A percentile compares a stretch with the other conserved stretches of the same genome.
Conservation (phyloP, 139 green algal species). For the Chlorella ohadii region DNA sequence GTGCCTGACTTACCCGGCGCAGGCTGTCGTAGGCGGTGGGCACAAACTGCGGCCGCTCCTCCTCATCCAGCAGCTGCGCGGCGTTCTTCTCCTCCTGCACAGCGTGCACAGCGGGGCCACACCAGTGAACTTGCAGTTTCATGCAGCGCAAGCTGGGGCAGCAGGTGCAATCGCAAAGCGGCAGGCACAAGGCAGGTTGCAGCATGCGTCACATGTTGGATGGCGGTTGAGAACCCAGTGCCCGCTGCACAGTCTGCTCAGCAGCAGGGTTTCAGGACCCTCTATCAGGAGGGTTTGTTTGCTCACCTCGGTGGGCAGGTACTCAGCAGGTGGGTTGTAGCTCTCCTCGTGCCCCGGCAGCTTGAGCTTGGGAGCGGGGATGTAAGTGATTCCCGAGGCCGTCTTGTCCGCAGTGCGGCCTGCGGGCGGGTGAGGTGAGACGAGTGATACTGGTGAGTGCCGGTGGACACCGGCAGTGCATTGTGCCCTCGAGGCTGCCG, state of each 20-base stretch:
- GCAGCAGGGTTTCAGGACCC: too few relatives aligned
- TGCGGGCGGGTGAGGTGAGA: background rate
- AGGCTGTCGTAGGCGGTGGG: slow-evolving; percentile 75
- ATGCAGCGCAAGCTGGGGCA: too few relatives aligned
- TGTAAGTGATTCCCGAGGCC: slow-evolving; percentile 85
- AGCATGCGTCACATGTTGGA: too few relatives aligned
- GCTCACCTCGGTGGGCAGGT: slow-evolving; percentile 87
- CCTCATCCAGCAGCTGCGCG: slow-evolving; percentile 80
- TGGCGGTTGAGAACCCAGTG: too few relatives aligned
- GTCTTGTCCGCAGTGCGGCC: slow-evolving; percentile 67
- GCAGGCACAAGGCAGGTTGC: too few relatives aligned
- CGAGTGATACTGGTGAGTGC: background rate
- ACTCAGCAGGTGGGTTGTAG: slow-evolving; percentile 97
- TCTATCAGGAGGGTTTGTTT: too few relatives aligned
- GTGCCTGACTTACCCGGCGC: slow-evolving; percentile 47
- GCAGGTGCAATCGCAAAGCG: too few relatives aligned
- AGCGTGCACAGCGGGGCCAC: background rate
- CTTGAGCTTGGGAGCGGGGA: slow-evolving; percentile 90
- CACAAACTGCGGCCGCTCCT: slow-evolving; percentile 57
- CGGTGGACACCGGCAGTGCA: too few relatives aligned
- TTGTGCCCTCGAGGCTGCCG: too few relatives aligned
- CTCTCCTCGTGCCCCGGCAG: slow-evolving; percentile 92
- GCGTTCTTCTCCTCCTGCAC: slow-evolving; percentile 81
- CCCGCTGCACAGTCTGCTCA: too few relatives aligned
- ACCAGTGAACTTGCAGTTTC: too few relatives aligned